A percentile compares a stretch with the other conserved stretches of the same genome.
phyloP scores from a whole-genome alignment of 176 grass and related monocot genomes.

The Rhynchospora pubera region DNA sequence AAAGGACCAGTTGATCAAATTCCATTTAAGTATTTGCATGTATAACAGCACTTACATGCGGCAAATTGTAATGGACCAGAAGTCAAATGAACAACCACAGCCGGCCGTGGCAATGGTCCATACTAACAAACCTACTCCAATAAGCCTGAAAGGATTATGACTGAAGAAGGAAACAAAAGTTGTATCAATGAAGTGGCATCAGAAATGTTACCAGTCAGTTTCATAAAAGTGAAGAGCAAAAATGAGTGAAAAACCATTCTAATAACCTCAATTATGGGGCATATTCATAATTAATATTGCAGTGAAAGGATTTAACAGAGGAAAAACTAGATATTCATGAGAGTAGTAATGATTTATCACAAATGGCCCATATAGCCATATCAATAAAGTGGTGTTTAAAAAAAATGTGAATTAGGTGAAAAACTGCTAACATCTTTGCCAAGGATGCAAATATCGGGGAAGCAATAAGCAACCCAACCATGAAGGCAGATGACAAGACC shows the following conservation, averaged over 20 bases:
- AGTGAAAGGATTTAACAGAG: neutral
- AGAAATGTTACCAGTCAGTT: neutral
- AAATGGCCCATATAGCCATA: neutral
- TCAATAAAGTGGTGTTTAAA: neutral
- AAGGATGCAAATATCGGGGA: constrained; percentile 86
- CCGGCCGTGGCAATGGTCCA: constrained; percentile 97
- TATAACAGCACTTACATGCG: constrained; percentile 61
- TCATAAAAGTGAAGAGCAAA: neutral
- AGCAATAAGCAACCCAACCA: constrained; percentile 90
- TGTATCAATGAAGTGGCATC: neutral
- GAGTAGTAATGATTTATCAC: neutral
- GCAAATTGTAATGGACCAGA: constrained; percentile 96
- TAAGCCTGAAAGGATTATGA: constrained; percentile 95
- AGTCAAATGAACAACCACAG: constrained; percentile 88
- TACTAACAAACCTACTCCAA: constrained; percentile 84
- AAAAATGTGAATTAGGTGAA: neutral
- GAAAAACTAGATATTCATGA: neutral
- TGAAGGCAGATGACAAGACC: constrained; percentile 91
- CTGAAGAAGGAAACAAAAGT: constrained; percentile 34
- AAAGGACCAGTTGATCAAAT: constrained; percentile 10
- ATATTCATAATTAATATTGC: neutral
- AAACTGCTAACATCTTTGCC: constrained; percentile 61
- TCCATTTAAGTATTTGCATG: neutral
- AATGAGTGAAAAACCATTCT: neutral
- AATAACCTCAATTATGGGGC: neutral